Base-by-base conservation (phyloP, 108 stramenopile genomes). In the Aurantiochytrium sp. region DNA sequence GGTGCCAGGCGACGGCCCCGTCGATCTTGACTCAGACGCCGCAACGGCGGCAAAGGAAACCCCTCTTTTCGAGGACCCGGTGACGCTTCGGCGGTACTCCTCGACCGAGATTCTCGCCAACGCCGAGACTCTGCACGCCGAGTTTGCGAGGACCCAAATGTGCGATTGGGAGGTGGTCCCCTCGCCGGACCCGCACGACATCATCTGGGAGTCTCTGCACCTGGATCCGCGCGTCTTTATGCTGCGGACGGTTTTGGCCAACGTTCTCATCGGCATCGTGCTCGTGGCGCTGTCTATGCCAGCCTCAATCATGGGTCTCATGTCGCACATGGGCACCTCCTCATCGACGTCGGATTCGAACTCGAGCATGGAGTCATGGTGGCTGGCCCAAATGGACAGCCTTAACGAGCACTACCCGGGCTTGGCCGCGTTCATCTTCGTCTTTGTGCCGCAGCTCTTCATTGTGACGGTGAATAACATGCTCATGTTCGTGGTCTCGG, bases 141-240 rank as follows among this genome's bases (percentile, higher is more conserved):
- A 81, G 3, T 17, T 81, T 24, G 73, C 8, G 45, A 15, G 27
- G 6, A 19, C 42, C 1, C 21, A 81, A 1, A 41, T 81, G 39
- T 27, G 24, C n/a, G 73, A 81, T 5, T 81, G 73, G 73, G 73
- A 81, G 1, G 73, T 42, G 42, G 73, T 81, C 12, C 45, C 73
- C 6, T 81, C 73, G 12, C 73, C 73, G 6, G 73, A 81, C 30
- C 73, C 73, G 12, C 73, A 81, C 24, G 73, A 81, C 45, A 6
- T 81, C 42, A 81, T 81, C 12, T 81, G 73, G 73, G 73, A 81
- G 30, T 41, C 73, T 48, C 30, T 81, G 73, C 73, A 81, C 24
- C 3, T 81, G 39, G 73, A 81, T 42, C 36, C 36, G 10, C 39
- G 45, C 1, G 73, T 81, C 73, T 81, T 30, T 81, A 27, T 22